Base-by-base conservation (phyloP, 768 basidiomycete genomes). In the Gymnopilus dilepis region DNA sequence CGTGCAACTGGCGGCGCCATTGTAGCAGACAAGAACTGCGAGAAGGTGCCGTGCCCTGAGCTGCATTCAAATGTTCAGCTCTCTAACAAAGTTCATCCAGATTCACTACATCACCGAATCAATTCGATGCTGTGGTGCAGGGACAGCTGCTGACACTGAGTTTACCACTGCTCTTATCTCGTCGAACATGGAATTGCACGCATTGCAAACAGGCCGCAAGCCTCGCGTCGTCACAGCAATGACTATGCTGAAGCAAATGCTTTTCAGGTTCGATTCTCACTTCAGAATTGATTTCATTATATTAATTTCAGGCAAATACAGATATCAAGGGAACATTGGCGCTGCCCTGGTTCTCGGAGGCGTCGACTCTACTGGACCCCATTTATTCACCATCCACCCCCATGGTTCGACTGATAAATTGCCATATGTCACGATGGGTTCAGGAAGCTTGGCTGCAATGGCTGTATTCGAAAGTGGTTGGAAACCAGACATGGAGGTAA, bases 21-120 rank as follows among this genome's bases (percentile, higher is more conserved):
- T 65, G 94, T 99, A 26, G 94, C 94, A 0, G 97, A 99, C 81
- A 99, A 99, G 86, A 99, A 99, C 78, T 99, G 97, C 77, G 97
- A 99, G 81, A 99, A 99, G 91, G 97, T 96, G 58, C 12, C 21
- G 53, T 28, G 19, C 21, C 38, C 21, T n/a, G 8, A 41, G 31
- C 37, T n/a, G 5, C 38, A 31, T 22, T 38, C 38, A 17, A 41
- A 34, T 43, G 33, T 40, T 22, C 41, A 59, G 28, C 59, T 47
- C 50, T 17, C 31, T 38, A 17, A 13, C 28, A 31, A 17, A 6
- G 26, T 28, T 37, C 48, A n/a, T 24, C 15, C 65, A 99, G 97
- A 99, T 99, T 69, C 97, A 99, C 76, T 99, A 90, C 77, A 92
- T 99, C 72, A 89, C 95, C 4, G 95, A 97, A 61, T 88, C 89